Evolutionary conservation across 768 basidiomycete genomes (phyloP), one percentile per base, ranked within the genome.

Genomic region (Suillus weaverae): DNA sequence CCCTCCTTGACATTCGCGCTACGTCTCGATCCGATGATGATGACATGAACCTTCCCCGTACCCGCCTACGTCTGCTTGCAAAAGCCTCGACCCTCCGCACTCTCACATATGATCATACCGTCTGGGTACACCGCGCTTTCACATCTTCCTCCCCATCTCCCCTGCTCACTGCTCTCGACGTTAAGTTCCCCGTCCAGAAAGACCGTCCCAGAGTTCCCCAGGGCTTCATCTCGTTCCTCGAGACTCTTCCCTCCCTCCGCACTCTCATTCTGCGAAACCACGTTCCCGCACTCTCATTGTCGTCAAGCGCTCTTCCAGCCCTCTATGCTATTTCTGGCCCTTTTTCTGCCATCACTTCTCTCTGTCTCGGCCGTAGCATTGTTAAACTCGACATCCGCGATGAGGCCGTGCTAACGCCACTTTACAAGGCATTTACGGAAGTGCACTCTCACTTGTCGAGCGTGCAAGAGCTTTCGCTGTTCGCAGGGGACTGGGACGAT

Each of bases 401-500:
- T 18, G 66, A 70, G 9, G 33, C 67, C 1, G 73, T 69, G 6
- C 61, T 74, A 0, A 56, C 44, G 11, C 67, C 69, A 8, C 33
- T 76, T 26, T 73, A 70, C 33, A 76, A 73, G 20, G 62, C 71
- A 1, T 76, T 74, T 6, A 16, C 13, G 30, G 22, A 26, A 57
- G 36, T 57, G 14, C 56, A 39, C 14, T 38, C 38, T 10, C 14
- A 39, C 26, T 38, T 57, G 26, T 57, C 22, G 26, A 71, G 63
- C 20, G 73, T 76, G 11, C 65, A 74, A 26, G 75, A 76, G 26
- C 68, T 77, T 16, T 71, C 80, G 35, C 69, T 79, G 11, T 78
- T 81, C 51, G 65, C 77, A n/a, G 72, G 77, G 43, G 71, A 72
- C 61, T 84, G 83, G 83, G 82, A 84, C 63, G 74, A 80, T 48